phyloP scores from a whole-genome alignment of 805 yeast species.

The Naumovozyma dairenensis region DNA sequence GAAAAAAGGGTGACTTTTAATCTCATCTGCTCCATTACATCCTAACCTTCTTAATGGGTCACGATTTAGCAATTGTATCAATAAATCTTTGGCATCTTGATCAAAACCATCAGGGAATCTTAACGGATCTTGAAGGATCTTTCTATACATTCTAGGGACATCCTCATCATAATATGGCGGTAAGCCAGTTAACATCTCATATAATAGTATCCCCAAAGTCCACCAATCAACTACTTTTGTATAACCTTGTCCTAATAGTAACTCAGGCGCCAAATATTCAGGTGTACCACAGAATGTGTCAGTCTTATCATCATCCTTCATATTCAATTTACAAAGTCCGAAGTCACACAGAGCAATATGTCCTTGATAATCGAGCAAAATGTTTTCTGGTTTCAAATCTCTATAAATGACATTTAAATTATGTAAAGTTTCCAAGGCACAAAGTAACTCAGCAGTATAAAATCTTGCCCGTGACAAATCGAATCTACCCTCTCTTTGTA shows the following conservation, averaged over 20 bases:
- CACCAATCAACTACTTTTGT: slow-evolving; percentile 96
- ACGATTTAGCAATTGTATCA: slow-evolving; percentile 62
- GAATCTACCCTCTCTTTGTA: slow-evolving; percentile 81
- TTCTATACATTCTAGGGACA: slow-evolving; percentile 82
- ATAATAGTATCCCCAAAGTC: slow-evolving; percentile 90
- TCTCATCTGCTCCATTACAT: slow-evolving; percentile 67
- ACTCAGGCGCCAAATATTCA: slow-evolving; percentile 90
- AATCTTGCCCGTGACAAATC: slow-evolving; percentile 80
- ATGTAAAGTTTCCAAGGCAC: slow-evolving; percentile 86
- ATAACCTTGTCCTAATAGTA: slow-evolving; percentile 81
- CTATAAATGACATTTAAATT: slow-evolving; percentile 85
- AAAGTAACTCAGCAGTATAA: slow-evolving; percentile 84
- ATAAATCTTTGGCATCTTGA: slow-evolving; percentile 69
- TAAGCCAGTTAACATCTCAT: slow-evolving; percentile 91
- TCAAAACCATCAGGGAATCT: slow-evolving; percentile 81
- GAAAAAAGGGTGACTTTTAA: slow-evolving; percentile 75
- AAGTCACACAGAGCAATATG: slow-evolving; percentile 95
- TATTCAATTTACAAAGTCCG: slow-evolving; percentile 89
- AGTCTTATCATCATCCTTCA: slow-evolving; percentile 77
- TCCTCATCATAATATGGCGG: slow-evolving; percentile 96
- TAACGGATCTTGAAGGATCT: slow-evolving; percentile 78
- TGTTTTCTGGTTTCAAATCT: slow-evolving; percentile 92
- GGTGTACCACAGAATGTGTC: slow-evolving; percentile 97
- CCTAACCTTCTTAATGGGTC: slow-evolving; percentile 77
- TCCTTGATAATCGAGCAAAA: slow-evolving; percentile 86